Percentiles rank a stretch among this genome's conserved stretches.
These are phyloP conservation scores for Liquidambar formosana DNA, from an alignment of 164 flowering plant genomes.

Conservation along the genomic window DNA sequence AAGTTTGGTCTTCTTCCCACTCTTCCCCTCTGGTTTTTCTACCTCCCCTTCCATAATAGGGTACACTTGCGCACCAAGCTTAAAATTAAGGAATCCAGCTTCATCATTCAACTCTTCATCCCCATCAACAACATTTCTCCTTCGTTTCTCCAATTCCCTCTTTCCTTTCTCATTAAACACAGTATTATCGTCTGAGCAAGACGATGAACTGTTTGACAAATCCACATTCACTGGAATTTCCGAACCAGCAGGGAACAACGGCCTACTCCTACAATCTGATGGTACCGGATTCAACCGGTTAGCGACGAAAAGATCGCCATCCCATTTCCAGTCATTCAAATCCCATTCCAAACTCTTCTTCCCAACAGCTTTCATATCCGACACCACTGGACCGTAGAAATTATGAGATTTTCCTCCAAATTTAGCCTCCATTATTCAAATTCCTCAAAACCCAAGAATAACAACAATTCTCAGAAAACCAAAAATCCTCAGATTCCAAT, in stretches of 20 bases:
- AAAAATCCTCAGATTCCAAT: slow-evolving; percentile 9
- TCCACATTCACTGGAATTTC: slow-evolving; percentile 26
- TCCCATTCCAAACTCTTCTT: slow-evolving; percentile 75
- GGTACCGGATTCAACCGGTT: slow-evolving; percentile 45
- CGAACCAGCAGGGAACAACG: slow-evolving; percentile 45
- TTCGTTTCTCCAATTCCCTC: slow-evolving; percentile 54
- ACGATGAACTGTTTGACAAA: slow-evolving; percentile 40
- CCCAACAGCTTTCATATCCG: slow-evolving; percentile 42
- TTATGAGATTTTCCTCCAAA: slow-evolving; percentile 43
- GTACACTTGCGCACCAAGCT: slow-evolving; percentile 63
- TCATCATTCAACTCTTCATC: slow-evolving; percentile 46
- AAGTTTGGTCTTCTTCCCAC: slow-evolving; percentile 62
- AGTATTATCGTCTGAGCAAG: slow-evolving; percentile 42
- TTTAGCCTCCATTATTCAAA: slow-evolving; percentile 57
- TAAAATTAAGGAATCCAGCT: slow-evolving; percentile 56
- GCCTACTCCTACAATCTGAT: slow-evolving; percentile 37
- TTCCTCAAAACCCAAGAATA: slow-evolving; percentile 7
- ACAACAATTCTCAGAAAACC: slow-evolving; percentile 10
- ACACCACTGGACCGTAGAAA: slow-evolving; percentile 34
- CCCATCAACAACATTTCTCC: slow-evolving; percentile 49
- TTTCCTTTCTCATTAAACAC: slow-evolving; percentile 24
- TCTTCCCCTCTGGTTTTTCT: slow-evolving; percentile 43
- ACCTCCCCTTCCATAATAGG: slow-evolving; percentile 37
- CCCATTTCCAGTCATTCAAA: slow-evolving; percentile 95
- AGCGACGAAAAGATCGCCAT: slow-evolving; percentile 76